Evolutionary conservation across 108 stramenopile genomes (phyloP).

Genomic region (Aurantiochytrium sp.): DNA sequence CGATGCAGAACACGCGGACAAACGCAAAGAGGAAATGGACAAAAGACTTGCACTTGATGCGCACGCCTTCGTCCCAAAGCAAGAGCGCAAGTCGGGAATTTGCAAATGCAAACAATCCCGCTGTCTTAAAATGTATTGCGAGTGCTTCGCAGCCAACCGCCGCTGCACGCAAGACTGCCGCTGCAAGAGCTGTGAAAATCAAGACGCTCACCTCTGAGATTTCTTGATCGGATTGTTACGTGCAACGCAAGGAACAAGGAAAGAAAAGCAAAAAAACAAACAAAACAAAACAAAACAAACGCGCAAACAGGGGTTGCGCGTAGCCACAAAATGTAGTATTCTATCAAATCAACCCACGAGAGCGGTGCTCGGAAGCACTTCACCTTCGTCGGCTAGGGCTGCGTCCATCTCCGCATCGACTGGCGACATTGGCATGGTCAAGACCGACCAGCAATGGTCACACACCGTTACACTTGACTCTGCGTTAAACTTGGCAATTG

Average conservation of each 20-base stretch:
- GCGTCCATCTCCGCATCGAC: background rate
- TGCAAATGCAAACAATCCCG: conserved; percentile 42
- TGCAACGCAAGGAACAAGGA: background rate
- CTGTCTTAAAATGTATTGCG: conserved; percentile 61
- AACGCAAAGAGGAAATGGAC: background rate
- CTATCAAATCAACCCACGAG: background rate
- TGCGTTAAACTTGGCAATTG: background rate
- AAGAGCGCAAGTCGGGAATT: conserved; percentile 18
- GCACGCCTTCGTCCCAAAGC: conserved; percentile 10
- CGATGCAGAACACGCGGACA: background rate
- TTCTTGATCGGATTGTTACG: background rate
- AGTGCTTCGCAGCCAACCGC: conserved; percentile 31
- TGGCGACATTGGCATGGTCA: background rate
- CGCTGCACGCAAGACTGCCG: background rate
- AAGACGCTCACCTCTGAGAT: background rate
- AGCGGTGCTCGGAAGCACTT: no score
- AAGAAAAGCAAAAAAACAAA: background rate
- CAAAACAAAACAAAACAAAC: background rate
- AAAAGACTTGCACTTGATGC: background rate
- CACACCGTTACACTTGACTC: background rate
- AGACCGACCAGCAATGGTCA: background rate
- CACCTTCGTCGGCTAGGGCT: no score
- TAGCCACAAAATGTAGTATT: background rate
- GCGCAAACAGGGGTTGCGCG: background rate
- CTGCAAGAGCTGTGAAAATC: background rate